Evolutionary conservation across 2,329 filamentous ascomycete genomes (phyloP), one percentile per base, ranked within the genome.

Genomic region (Pestalotiopsis fici): DNA sequence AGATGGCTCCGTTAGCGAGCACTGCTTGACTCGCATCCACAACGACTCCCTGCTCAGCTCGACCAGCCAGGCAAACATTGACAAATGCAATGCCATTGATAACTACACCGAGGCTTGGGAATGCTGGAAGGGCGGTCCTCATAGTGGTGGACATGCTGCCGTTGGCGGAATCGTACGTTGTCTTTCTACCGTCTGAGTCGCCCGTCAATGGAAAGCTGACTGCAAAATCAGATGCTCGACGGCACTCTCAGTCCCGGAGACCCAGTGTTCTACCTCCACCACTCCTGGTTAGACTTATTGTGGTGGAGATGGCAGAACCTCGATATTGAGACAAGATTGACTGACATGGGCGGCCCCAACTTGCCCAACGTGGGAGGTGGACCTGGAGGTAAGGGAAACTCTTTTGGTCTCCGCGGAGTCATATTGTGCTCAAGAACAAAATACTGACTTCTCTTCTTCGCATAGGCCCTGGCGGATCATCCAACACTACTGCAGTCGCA

Each of bases 211-310:
- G 4, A 12, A 13, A 27, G 4, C 13, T 28, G 23, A 59, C 59
- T 18, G 5, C 9, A 21, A n/a, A 3, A 21, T 21, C n/a, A 50
- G 43, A 70, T 74, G 66, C 31, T 63, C 11, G 69, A 73, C n/a
- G 62, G 66, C n/a, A 70, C 65, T 28, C 66, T 65, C 37, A 68
- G 66, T 25, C 72, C 74, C 0, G 21, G 86, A 84, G 76, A 77
- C 60, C 76, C 76, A 0, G 25, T 78, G 4, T 78, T 78, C 66
- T 78, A 73, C 59, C 68, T 77, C 3, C 76, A 78, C 57, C 76
- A 78, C 61, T 69, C 70, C 4, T 76, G 71, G 55, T 50, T 78
- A 3, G 76, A 78, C 47, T 71, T 71, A 9, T 62, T 76, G 11
- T 78, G 73, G 72, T 76, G 74, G 73, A 63, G 71, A 15, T 77